These are phyloP conservation scores for Moesziomyces globuligerus DNA, from an alignment of 1,284 basidiomycete species.

Conservation along the genomic window DNA sequence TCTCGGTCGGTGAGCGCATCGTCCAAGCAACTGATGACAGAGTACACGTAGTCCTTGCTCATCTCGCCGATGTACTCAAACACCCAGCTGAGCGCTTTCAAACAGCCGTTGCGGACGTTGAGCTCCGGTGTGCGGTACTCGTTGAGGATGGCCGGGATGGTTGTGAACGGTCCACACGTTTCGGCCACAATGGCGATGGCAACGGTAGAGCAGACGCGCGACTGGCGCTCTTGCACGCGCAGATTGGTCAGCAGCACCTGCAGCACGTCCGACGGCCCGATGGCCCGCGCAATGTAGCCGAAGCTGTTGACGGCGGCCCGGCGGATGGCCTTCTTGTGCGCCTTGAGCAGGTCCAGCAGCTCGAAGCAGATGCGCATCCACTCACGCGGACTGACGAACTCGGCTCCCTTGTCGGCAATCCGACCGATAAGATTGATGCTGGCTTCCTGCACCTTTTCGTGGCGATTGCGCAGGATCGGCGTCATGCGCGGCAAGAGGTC, in stretches of 20 bases:
- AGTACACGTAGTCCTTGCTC: slow-evolving; percentile 97
- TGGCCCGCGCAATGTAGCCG: slow-evolving; percentile 98
- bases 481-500: slow-evolving; percentile 99
- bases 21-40: slow-evolving; percentile 95
- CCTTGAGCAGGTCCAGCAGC: slow-evolving; percentile 93
- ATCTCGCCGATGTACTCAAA: slow-evolving; percentile 99
- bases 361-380: slow-evolving; percentile 99
- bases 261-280: slow-evolving; percentile 98
- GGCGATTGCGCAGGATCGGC: slow-evolving; percentile 95
- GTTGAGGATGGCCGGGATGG: slow-evolving; percentile 97
- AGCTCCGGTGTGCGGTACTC: slow-evolving; percentile 95
- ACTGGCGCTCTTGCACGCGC: slow-evolving; percentile 97
- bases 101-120: slow-evolving; percentile 98
- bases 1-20: slow-evolving; percentile 98
- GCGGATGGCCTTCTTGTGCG: slow-evolving; percentile 98
- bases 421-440: slow-evolving; percentile 99
- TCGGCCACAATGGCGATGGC: slow-evolving; percentile 86
- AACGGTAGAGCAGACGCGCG: slow-evolving; percentile 97
- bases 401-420: slow-evolving; percentile 98
- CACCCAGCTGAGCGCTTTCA: slow-evolving; percentile 97
- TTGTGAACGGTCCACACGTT: slow-evolving; percentile 97
- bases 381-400: slow-evolving; percentile 96
- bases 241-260: slow-evolving; percentile 95
- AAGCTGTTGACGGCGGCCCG: slow-evolving; percentile 99
- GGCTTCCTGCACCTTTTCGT: slow-evolving; percentile 99